A percentile compares a stretch with the other conserved stretches of the same genome.
These are phyloP conservation scores for Tilletia caries DNA, from an alignment of 1,284 basidiomycete species.

Conservation along the genomic window DNA sequence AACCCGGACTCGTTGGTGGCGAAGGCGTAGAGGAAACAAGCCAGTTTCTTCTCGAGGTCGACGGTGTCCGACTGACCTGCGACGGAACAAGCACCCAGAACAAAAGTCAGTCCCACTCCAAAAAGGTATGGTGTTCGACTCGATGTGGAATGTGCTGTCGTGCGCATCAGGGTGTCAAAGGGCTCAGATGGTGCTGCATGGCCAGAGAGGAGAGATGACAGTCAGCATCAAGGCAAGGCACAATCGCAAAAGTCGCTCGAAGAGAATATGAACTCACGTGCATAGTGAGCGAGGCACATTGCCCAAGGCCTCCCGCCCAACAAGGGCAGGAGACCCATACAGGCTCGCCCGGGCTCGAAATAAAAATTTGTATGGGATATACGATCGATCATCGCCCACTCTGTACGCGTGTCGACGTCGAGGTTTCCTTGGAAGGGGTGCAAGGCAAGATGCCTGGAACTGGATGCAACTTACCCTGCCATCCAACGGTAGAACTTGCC, in stretches of 20 bases:
- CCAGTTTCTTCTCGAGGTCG: too few relatives aligned
- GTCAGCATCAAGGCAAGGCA: background rate
- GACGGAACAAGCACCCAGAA: too few relatives aligned
- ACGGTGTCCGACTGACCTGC: too few relatives aligned
- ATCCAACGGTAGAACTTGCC: too few relatives aligned
- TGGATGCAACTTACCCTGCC: too few relatives aligned
- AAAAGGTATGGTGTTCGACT: too few relatives aligned
- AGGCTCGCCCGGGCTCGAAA: slow-evolving; percentile 5
- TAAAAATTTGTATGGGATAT: slow-evolving; percentile 13
- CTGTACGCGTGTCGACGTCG: background rate
- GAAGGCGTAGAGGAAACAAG: too few relatives aligned
- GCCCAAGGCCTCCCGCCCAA: background rate
- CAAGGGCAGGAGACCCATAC: background rate
- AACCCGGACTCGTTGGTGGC: too few relatives aligned
- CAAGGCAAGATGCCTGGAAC: background rate
- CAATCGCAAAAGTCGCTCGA: background rate
- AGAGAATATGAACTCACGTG: background rate
- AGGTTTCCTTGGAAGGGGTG: too few relatives aligned
- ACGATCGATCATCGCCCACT: slow-evolving; percentile 10
- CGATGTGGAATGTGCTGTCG: too few relatives aligned
- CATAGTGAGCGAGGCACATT: slow-evolving; percentile 13
- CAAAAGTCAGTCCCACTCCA: too few relatives aligned
- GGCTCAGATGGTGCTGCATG: slow-evolving; percentile 10
- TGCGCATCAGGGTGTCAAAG: too few relatives aligned
- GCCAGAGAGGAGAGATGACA: background rate